A percentile compares a stretch with the other conserved stretches of the same genome.
Evolutionary conservation across 176 grass and related monocot genomes (phyloP).

Genomic region (Thalia dealbata): DNA sequence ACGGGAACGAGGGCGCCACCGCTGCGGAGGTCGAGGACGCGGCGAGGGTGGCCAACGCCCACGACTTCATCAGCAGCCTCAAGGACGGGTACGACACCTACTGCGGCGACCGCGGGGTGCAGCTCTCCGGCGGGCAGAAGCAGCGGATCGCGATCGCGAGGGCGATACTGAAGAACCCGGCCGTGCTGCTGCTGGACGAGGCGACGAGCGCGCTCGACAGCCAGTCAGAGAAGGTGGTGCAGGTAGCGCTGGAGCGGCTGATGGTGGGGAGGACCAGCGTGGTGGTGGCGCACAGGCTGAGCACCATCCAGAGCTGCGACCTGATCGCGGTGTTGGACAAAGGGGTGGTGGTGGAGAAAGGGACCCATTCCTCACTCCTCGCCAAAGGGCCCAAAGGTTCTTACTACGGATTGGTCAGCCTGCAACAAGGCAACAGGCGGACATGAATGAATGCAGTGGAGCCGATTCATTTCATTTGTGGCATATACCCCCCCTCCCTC

Average conservation of each 20-base stretch:
- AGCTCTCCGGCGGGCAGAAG: conserved; percentile 92
- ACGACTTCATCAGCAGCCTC: conserved; percentile 89
- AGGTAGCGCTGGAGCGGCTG: conserved; percentile 71
- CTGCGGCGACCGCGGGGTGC: conserved; percentile 78
- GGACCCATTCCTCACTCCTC: conserved; percentile 82
- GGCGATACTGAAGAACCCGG: conserved; percentile 81
- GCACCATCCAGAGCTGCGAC: conserved; percentile 77
- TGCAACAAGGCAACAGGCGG: conserved; percentile 51
- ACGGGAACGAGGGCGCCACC: conserved; percentile 44
- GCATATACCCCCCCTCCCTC: no score
- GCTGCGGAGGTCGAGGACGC: conserved; percentile 67
- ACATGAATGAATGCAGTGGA: background rate
- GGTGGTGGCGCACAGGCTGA: conserved; percentile 78
- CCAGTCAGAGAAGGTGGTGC: conserved; percentile 87
- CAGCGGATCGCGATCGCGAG: conserved; percentile 87
- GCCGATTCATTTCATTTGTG: no score
- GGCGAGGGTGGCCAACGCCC: conserved; percentile 74
- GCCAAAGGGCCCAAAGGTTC: conserved; percentile 56
- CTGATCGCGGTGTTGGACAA: conserved; percentile 74
- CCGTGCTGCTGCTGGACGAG: conserved; percentile 74
- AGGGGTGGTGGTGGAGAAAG: conserved; percentile 74
- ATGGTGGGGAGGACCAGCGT: conserved; percentile 86
- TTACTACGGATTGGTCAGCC: conserved; percentile 64
- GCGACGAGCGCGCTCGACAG: conserved; percentile 89
- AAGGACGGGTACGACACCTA: conserved; percentile 85